Evolutionary conservation across 805 yeast genomes (phyloP).

Genomic region (Metschnikowia koreensis): DNA sequence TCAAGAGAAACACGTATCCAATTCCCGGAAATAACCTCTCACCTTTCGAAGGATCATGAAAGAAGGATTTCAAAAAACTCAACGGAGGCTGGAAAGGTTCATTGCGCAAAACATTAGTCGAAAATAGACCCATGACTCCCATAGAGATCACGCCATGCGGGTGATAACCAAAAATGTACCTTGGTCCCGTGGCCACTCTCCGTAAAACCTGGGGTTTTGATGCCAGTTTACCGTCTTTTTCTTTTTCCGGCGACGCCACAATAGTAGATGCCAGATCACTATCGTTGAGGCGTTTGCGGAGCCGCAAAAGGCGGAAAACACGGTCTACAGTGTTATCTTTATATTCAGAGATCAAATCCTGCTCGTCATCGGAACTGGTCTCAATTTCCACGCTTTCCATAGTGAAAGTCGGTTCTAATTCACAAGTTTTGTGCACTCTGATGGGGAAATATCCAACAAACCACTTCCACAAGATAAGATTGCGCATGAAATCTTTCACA

Average conservation of each 20-base stretch:
- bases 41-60: conserved; percentile 70
- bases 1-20: conserved; percentile 67
- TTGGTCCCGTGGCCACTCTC: conserved; percentile 54
- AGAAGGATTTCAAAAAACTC: conserved; percentile 32
- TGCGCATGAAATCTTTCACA: conserved; percentile 55
- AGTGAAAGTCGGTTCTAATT: conserved; percentile 71
- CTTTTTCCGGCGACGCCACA: neutral
- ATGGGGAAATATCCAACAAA: conserved; percentile 84
- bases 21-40: conserved; percentile 76
- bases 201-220: conserved; percentile 17
- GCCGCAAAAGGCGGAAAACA: conserved; percentile 35
- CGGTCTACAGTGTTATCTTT: conserved; percentile 36
- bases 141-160: conserved; percentile 96
- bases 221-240: neutral
- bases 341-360: conserved; percentile 40
- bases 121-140: conserved; percentile 84
- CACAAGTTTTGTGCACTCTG: conserved; percentile 60
- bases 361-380: conserved; percentile 33
- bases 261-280: conserved; percentile 15
- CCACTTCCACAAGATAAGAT: conserved; percentile 60
- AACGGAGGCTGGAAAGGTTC: conserved; percentile 42
- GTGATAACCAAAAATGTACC: conserved; percentile 88
- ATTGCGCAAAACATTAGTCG: conserved; percentile 50
- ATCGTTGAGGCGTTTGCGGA: conserved; percentile 38
- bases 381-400: conserved; percentile 28